phyloP scores from a whole-genome alignment of 257 asterid species.

The Solanum tarijense region DNA sequence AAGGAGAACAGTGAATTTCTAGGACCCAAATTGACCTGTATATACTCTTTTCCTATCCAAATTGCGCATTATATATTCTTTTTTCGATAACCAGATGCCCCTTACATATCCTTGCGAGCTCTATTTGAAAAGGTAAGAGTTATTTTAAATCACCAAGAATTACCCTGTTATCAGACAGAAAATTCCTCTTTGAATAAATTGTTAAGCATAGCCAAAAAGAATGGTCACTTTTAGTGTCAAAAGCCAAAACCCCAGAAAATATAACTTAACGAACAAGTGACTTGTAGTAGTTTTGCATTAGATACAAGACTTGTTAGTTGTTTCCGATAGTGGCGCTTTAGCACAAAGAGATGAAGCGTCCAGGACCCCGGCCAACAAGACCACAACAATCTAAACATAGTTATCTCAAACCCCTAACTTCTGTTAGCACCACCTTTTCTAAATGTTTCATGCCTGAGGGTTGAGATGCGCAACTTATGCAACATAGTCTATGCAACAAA shows the following conservation, averaged over 20 bases:
- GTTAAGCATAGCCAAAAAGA: not conserved
- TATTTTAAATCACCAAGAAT: not conserved
- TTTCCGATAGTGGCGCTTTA: not conserved
- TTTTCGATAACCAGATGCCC: not conserved
- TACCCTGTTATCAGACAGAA: not conserved
- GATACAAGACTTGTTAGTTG: not conserved
- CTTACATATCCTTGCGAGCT: not conserved
- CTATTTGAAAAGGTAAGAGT: not conserved
- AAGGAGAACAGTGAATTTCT: not conserved
- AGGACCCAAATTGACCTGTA: not conserved
- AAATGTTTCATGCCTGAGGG: not conserved
- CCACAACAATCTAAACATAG: not conserved
- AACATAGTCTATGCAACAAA: not conserved
- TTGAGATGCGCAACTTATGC: not conserved
- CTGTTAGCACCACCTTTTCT: not conserved
- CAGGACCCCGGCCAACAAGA: not conserved
- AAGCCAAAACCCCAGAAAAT: not conserved
- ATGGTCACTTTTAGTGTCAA: not conserved
- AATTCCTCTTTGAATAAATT: not conserved
- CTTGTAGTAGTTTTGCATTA: not conserved
- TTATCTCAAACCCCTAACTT: not conserved
- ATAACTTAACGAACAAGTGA: not conserved
- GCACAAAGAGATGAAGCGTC: not conserved
- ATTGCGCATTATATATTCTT: not conserved
- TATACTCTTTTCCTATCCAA: not conserved